Evolutionary conservation across 805 yeast genomes (phyloP).

Genomic region (Cephaloascus fragrans): DNA sequence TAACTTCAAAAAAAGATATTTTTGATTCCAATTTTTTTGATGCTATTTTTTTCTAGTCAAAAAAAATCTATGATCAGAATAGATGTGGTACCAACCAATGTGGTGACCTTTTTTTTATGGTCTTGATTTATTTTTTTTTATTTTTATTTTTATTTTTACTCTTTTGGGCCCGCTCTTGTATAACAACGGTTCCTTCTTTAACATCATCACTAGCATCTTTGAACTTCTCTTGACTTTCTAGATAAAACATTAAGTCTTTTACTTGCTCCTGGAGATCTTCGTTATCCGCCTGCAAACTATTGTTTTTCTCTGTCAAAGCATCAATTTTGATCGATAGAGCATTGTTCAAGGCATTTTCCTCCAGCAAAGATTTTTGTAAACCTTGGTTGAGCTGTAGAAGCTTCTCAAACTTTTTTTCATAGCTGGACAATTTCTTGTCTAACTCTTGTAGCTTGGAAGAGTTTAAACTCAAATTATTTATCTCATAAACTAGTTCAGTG

Average conservation of each 20-base stretch:
- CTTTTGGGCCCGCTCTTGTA: constrained; percentile 16
- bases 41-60: not conserved
- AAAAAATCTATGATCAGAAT: not conserved
- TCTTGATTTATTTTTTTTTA: constrained; percentile 2
- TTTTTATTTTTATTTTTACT: constrained; percentile 10
- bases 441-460: constrained; percentile 9
- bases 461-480: not conserved
- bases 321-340: constrained; percentile 15
- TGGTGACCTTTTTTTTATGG: not conserved
- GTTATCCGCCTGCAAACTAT: constrained; percentile 25
- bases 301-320: constrained; percentile 10
- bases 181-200: constrained; percentile 56
- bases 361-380: constrained; percentile 26
- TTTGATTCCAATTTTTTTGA: constrained; percentile 1
- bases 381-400: constrained; percentile 11
- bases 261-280: constrained; percentile 52
- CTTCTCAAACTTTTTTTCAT: constrained; percentile 9
- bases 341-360: constrained; percentile 36
- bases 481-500: not conserved
- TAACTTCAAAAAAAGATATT: too few relatives aligned
- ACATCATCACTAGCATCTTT: constrained; percentile 64
- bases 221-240: constrained; percentile 66
- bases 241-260: constrained; percentile 69
- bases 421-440: constrained; percentile 7
- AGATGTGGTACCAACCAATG: not conserved